These are phyloP conservation scores for Papilionanthe hybrid DNA, from an alignment of 116 monocot species.

Conservation along the genomic window DNA sequence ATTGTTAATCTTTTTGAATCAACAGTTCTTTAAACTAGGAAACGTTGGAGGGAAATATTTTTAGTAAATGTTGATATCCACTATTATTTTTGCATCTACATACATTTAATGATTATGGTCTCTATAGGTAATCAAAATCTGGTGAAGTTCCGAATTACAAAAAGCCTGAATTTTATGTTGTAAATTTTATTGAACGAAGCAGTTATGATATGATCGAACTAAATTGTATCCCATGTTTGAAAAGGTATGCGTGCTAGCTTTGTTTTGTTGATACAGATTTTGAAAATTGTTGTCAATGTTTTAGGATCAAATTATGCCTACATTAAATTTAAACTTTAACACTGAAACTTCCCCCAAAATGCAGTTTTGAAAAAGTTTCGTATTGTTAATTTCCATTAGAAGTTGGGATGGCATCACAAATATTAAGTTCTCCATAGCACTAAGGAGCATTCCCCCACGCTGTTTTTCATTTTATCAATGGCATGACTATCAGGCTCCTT, in stretches of 20 bases:
- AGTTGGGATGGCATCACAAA: not conserved
- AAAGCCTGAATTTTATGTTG: not conserved
- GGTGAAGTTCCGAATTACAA: not conserved
- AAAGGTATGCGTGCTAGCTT: no score
- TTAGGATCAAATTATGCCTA: no score
- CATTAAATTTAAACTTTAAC: no score
- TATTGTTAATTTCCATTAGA: not conserved
- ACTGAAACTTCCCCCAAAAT: no score
- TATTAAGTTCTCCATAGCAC: not conserved
- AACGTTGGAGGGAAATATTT: no score
- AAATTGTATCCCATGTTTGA: not conserved
- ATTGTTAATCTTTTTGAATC: no score
- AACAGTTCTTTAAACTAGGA: no score
- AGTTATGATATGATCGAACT: not conserved
- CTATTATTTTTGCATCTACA: not conserved
- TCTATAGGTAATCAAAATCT: not conserved
- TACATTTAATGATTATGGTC: not conserved
- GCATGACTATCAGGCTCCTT: not conserved
- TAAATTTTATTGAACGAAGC: not conserved
- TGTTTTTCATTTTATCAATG: not conserved
- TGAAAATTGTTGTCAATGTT: no score
- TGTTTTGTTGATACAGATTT: no score
- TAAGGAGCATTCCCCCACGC: not conserved
- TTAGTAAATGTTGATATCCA: not conserved
- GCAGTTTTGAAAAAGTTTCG: not conserved